A percentile compares a stretch with the other conserved stretches of the same genome.
Evolutionary conservation across 495 filamentous ascomycete genomes (phyloP).

Genomic region (Penicillium manginii): DNA sequence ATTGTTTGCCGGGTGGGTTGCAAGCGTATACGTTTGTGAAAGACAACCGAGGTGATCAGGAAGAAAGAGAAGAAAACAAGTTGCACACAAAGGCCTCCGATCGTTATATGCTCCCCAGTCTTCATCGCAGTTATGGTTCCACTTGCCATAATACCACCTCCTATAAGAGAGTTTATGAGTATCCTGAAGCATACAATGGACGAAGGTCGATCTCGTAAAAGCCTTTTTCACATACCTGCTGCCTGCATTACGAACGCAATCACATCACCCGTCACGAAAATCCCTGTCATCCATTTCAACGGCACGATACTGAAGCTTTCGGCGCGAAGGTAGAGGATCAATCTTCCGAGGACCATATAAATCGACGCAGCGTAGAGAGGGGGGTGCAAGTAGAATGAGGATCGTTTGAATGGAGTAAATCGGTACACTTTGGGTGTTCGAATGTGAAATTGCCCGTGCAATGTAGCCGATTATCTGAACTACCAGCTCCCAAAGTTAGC

Average conservation of each 20-base stretch:
- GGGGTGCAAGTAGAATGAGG: constrained; percentile 36
- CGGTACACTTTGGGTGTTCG: constrained; percentile 25
- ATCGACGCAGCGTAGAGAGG: constrained; percentile 57
- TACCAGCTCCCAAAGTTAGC: no score
- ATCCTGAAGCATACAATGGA: not conserved
- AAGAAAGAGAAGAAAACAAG: constrained; percentile 50
- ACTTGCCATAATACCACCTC: constrained; percentile 30
- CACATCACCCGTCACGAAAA: constrained; percentile 35
- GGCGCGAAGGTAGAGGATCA: constrained; percentile 45
- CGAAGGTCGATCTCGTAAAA: no score
- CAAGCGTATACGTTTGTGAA: constrained; percentile 46
- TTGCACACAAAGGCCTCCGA: constrained; percentile 45
- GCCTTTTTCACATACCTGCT: constrained; percentile 21
- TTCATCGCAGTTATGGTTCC: constrained; percentile 24
- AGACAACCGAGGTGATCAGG: constrained; percentile 35
- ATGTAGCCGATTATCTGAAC: no score
- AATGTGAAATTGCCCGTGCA: constrained; percentile 28
- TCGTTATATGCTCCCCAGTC: constrained; percentile 37
- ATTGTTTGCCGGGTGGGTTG: constrained; percentile 19
- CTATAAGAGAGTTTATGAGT: constrained; percentile 10
- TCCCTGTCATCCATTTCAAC: constrained; percentile 24
- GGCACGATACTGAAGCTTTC: constrained; percentile 28
- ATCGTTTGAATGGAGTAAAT: constrained; percentile 39
- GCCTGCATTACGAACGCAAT: constrained; percentile 28
- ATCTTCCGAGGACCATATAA: constrained; percentile 60